Percentiles rank a stretch among this genome's conserved stretches.
phyloP scores from a whole-genome alignment of 2,329 filamentous ascomycete genomes.

The Fusarium udum region DNA sequence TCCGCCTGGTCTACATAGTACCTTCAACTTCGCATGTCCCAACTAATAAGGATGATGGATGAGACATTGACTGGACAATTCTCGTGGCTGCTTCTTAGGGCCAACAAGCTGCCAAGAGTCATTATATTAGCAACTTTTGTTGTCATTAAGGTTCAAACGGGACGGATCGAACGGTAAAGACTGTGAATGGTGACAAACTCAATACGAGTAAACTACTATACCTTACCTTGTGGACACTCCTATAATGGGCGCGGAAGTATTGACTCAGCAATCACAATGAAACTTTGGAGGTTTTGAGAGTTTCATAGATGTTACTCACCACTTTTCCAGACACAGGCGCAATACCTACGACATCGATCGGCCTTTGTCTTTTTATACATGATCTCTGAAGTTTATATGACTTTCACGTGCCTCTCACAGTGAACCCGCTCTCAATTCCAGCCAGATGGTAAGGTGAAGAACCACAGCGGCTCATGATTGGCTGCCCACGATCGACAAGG shows the following conservation, averaged over 20 bases:
- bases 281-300: neutral
- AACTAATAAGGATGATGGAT: neutral
- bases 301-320: neutral
- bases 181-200: constrained; percentile 2
- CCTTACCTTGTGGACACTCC: neutral
- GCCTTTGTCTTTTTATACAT: neutral
- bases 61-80: neutral
- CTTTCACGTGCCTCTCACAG: constrained; percentile 16
- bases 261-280: neutral
- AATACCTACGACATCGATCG: neutral
- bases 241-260: neutral
- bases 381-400: neutral
- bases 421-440: constrained; percentile 20
- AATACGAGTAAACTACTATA: neutral
- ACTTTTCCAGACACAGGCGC: neutral
- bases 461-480: constrained; percentile 29
- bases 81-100: neutral
- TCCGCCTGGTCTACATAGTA: neutral
- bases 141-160: constrained; percentile 4
- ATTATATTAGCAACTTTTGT: neutral
- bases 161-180: neutral
- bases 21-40: neutral
- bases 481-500: constrained; percentile 11
- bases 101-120: neutral
- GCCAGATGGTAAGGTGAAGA: constrained; percentile 25